phyloP scores from a whole-genome alignment of 192 early-diverging fungal species.

The Coemansia sp. region DNA sequence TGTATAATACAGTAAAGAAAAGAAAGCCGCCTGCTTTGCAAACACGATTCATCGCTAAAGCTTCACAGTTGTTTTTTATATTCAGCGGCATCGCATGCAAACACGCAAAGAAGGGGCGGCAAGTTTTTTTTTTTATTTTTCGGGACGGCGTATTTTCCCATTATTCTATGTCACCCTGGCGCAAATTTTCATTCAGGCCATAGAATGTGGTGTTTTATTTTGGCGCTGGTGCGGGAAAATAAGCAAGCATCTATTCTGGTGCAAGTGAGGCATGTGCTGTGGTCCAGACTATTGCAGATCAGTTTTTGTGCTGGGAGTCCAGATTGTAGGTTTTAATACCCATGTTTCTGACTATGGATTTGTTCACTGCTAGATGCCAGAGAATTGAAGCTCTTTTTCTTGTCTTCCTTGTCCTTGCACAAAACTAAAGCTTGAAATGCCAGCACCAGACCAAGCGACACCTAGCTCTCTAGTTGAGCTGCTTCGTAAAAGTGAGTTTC shows the following conservation, averaged over 20 bases:
- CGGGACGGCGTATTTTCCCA: slow-evolving; percentile 5
- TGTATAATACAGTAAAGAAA: no score
- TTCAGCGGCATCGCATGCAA: slow-evolving; percentile 5
- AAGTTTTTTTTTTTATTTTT: slow-evolving; percentile 7
- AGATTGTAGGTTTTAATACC: neutral
- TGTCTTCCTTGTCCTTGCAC: neutral
- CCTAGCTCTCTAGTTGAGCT: slow-evolving; percentile 38
- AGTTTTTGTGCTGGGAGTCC: neutral
- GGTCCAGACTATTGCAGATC: slow-evolving; percentile 14
- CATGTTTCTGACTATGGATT: neutral
- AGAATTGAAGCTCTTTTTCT: neutral
- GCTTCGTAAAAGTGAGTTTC: slow-evolving; percentile 30
- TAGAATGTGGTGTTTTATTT: no score
- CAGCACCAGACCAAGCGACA: neutral
- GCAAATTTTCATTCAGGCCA: slow-evolving; percentile 1
- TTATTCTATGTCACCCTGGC: neutral
- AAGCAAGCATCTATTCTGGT: neutral
- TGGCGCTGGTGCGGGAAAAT: neutral
- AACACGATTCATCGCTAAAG: no score
- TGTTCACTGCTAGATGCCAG: neutral
- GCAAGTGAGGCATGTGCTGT: no score
- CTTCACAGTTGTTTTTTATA: neutral
- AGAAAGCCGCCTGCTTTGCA: no score
- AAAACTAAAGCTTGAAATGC: neutral
- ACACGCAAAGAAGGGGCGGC: slow-evolving; percentile 7